Percentiles rank a stretch among this genome's conserved stretches.
phyloP scores from a whole-genome alignment of 1,284 basidiomycete species.

The Entoloma clypeatum region DNA sequence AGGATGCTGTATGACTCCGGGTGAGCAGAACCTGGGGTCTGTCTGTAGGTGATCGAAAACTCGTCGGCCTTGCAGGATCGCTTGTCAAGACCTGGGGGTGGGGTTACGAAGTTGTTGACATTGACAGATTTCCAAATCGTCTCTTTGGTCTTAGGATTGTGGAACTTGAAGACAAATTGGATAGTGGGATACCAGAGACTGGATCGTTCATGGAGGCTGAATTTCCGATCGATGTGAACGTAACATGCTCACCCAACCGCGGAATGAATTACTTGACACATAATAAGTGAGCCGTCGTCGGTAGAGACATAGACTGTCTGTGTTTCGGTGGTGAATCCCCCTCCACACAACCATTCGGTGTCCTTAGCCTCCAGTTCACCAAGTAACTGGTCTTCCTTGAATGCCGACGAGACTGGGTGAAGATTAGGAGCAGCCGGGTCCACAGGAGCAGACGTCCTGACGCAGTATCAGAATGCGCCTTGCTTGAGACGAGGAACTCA shows the following conservation, averaged over 20 bases:
- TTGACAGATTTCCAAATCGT: slow-evolving; percentile 89
- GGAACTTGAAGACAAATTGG: slow-evolving; percentile 93
- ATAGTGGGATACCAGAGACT: slow-evolving; percentile 92
- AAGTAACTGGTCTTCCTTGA: slow-evolving; percentile 54
- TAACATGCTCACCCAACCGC: slow-evolving; percentile 76
- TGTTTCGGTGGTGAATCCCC: slow-evolving; percentile 91
- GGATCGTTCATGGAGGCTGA: slow-evolving; percentile 6
- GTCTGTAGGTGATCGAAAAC: slow-evolving; percentile 77
- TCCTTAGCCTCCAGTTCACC: slow-evolving; percentile 73
- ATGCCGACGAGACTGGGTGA: slow-evolving; percentile 65
- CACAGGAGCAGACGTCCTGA: slow-evolving; percentile 48
- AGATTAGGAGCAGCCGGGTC: slow-evolving; percentile 74
- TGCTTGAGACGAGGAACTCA: slow-evolving; percentile 39
- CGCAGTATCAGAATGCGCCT: slow-evolving; percentile 19
- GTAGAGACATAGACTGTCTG: slow-evolving; percentile 86
- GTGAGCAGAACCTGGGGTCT: slow-evolving; percentile 58
- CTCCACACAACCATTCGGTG: slow-evolving; percentile 79
- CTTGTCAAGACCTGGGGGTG: slow-evolving; percentile 76
- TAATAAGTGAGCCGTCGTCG: slow-evolving; percentile 79
- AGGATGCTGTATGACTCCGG: slow-evolving; percentile 79
- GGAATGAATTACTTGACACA: slow-evolving; percentile 95
- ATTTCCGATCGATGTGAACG: slow-evolving; percentile 13
- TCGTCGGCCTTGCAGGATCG: slow-evolving; percentile 88
- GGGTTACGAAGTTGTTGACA: slow-evolving; percentile 78
- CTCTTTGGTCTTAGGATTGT: slow-evolving; percentile 77